A percentile compares a stretch with the other conserved stretches of the same genome.
Conservation (phyloP, 768 basidiomycete species). For the Dentipellis sp. region DNA sequence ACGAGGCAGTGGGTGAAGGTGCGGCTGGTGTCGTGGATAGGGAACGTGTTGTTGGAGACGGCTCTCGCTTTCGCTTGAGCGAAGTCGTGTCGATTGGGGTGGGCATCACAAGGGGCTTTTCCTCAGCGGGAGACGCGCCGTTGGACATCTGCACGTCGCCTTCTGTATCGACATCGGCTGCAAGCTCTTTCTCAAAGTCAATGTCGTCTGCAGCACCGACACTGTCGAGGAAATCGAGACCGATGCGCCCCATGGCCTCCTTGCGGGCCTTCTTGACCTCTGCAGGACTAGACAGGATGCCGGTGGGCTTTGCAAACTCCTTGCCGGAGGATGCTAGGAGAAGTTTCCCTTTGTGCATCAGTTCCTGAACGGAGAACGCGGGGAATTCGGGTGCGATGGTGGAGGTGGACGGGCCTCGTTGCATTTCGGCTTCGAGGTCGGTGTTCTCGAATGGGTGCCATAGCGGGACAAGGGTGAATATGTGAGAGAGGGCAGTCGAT, state of each 20-base stretch:
- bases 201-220: constrained; percentile 68
- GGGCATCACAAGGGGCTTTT: constrained; percentile 28
- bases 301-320: constrained; percentile 72
- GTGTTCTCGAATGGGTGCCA: constrained; percentile 51
- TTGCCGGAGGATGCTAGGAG: constrained; percentile 91
- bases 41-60: constrained; percentile 31
- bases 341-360: constrained; percentile 67
- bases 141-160: constrained; percentile 23
- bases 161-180: constrained; percentile 36
- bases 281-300: constrained; percentile 60
- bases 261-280: constrained; percentile 84
- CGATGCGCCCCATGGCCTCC: constrained; percentile 82
- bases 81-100: constrained; percentile 30
- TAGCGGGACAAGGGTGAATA: constrained; percentile 74
- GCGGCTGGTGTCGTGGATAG: constrained; percentile 34
- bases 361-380: constrained; percentile 65
- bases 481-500: constrained; percentile 79
- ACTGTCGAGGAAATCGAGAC: constrained; percentile 76
- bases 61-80: constrained; percentile 16
- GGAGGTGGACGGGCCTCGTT: constrained; percentile 16
- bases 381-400: constrained; percentile 50
- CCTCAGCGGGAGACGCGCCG: constrained; percentile 30
- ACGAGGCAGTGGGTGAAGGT: constrained; percentile 39
- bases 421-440: constrained; percentile 19
- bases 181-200: constrained; percentile 79